Evolutionary conservation across 495 filamentous ascomycete species (phyloP), one percentile per base, ranked within the genome.

Genomic region (Xylaria bambusicola): DNA sequence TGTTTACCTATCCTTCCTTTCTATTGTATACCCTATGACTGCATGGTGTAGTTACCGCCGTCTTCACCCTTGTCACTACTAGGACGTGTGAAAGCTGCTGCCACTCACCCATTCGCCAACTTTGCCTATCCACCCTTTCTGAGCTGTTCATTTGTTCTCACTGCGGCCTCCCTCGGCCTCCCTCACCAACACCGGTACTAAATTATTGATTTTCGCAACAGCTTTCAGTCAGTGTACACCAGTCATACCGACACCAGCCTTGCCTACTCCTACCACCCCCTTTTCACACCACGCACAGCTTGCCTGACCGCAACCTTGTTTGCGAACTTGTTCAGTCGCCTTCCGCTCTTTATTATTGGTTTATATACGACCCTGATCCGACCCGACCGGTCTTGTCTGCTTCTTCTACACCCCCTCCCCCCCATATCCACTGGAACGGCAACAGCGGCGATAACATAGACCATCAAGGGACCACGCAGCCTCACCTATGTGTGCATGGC

Each of bases 91-190:
- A 33, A 33, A 33, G 29, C 29, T 33, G 46, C 38, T 54, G 26
- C 41, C n/a, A 50, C 50, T 31, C 42, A 52, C 50, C 42, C 52
- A 54, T 33, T 47, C 27, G 48, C 24, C 26, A 40, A 44, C 56
- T 23, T 29, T 6, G 21, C 56, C 40, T 46, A 52, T 36, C 58
- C 52, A 29, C 52, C 52, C 41, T 54, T 53, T 57, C 53, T 41
- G 8, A 8, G 29, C 29, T 33, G 29, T 36, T 21, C 31, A 38
- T 41, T 21, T 52, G 48, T 46, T n/a, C 33, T 48, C 44, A 9
- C 33, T 48, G 49, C 31, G 23, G 15, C 18, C 33, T 2, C 33
- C 26, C 13, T 49, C 17, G 20, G 23, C 6, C 45, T 29, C 44
- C 24, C 46, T 58, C 45, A 49, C 6, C 46, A 48, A 26, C 20